Evolutionary conservation across 2,329 filamentous ascomycete species (phyloP).

Genomic region (Colletotrichum tropicale): DNA sequence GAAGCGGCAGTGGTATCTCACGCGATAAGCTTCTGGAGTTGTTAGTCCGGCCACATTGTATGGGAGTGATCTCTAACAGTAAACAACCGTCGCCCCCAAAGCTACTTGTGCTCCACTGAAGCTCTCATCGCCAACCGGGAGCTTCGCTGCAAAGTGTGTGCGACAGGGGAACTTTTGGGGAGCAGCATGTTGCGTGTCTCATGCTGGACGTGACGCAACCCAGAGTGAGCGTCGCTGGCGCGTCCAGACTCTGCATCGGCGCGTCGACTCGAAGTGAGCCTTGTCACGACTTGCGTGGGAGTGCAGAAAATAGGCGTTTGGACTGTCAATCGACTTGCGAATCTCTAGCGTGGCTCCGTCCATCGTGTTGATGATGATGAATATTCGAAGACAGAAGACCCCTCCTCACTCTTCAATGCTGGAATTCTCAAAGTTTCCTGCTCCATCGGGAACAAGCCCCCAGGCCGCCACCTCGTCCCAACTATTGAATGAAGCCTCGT

Average conservation of each 20-base stretch:
- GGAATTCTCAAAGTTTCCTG: not conserved
- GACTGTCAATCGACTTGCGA: not conserved
- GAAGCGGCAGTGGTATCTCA: not conserved
- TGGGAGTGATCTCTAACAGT: not conserved
- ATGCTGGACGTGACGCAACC: not conserved
- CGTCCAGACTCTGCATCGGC: not conserved
- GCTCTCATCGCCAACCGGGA: slow-evolving; percentile 3
- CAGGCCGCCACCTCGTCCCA: not conserved
- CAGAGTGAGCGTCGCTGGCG: not conserved
- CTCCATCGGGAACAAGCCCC: not conserved
- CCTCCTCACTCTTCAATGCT: not conserved
- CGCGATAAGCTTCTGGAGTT: not conserved
- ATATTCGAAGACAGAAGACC: not conserved
- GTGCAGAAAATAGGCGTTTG: not conserved
- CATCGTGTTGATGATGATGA: not conserved
- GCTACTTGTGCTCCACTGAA: not conserved
- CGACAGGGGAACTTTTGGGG: not conserved
- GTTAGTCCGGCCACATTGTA: not conserved
- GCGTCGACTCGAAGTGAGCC: not conserved
- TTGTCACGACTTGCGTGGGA: not conserved
- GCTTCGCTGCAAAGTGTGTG: not conserved
- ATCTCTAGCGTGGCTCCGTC: not conserved
- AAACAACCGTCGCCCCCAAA: not conserved
- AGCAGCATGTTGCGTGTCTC: not conserved
- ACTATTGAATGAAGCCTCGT: not conserved